Evolutionary conservation across 2,329 filamentous ascomycete species (phyloP).

Genomic region (Colletotrichum plurivorum): DNA sequence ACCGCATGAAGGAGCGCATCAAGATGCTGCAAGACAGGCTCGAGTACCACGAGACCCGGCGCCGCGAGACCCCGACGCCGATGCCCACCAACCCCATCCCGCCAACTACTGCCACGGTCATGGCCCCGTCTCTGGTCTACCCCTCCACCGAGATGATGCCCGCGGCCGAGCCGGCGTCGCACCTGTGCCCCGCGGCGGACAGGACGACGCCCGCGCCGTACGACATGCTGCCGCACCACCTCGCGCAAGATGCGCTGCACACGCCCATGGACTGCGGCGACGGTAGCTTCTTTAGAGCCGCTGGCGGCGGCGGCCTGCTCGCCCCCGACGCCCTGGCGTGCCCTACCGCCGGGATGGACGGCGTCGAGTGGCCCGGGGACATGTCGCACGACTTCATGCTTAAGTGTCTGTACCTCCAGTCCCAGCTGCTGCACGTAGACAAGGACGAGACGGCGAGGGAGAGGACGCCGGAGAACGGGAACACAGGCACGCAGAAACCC

Average conservation of each 20-base stretch:
- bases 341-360: neutral
- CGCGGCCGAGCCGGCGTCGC: neutral
- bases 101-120: neutral
- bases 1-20: conserved; percentile 50
- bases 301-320: neutral
- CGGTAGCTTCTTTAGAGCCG: neutral
- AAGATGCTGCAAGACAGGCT: conserved; percentile 49
- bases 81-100: neutral
- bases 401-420: conserved; percentile 46
- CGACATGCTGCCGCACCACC: neutral
- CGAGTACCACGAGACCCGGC: conserved; percentile 46
- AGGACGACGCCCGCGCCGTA: neutral
- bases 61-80: conserved; percentile 20
- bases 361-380: conserved; percentile 8
- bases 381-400: conserved; percentile 44
- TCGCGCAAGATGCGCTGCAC: neutral
- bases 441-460: conserved; percentile 43
- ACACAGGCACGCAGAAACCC: conserved; percentile 8
- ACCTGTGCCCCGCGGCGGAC: neutral
- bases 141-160: neutral
- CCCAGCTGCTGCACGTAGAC: conserved; percentile 41
- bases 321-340: neutral
- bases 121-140: neutral
- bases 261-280: conserved; percentile 3
- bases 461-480: conserved; percentile 32